Base-by-base conservation (phyloP, 2,329 filamentous ascomycete species). In the Nemania sp. region DNA sequence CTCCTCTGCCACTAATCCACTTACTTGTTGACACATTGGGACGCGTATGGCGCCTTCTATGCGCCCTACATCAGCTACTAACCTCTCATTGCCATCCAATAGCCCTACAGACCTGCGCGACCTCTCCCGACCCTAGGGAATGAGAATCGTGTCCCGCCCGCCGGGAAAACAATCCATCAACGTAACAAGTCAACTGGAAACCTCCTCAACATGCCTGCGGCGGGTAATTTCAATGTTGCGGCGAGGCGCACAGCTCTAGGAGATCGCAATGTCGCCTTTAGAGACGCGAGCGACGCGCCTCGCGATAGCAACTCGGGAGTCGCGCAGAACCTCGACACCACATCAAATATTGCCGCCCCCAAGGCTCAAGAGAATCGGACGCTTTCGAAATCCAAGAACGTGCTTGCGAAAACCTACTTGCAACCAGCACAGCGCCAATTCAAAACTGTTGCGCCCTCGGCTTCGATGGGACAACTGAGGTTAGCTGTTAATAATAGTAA, bases 211-310 rank as follows among this genome's bases (percentile, higher is more conserved):
- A 84, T 84, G 73, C 76, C 87, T 67, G 78, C 85, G 68, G 82
- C 85, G 69, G 85, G 83, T 57, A 85, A 83, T 45, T 80, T 90
- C 71, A 93, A 90, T 79, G 85, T 86, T 62, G 85, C 88, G 65
- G 85, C 90, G 63, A 96, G 94, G 83, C 90, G 94, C 73, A 89
- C 90, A 70, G 93, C 89, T 13, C 94, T 97, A 80, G 92, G 88
- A 57, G 94, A 97, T 78, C 87, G 96, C 69, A 96, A 92, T 84
- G 95, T 94, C 76, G 89, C 86, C 53, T 77, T 84, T 47, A 81
- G 67, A 82, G 69, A 66, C 54, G 77, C 79, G 53, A 45, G 67
- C 15, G 64, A 61, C 54, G 56, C 65, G 63, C 72, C 32, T 49
- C 67, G 24, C 67, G 71, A 72, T 41, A 75, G 74, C 75, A 73